Percentiles rank a stretch among this genome's conserved stretches.
These are phyloP conservation scores for Pseudotsuga menziesii DNA, from an alignment of 75 land plant genomes.

Conservation along the genomic window DNA sequence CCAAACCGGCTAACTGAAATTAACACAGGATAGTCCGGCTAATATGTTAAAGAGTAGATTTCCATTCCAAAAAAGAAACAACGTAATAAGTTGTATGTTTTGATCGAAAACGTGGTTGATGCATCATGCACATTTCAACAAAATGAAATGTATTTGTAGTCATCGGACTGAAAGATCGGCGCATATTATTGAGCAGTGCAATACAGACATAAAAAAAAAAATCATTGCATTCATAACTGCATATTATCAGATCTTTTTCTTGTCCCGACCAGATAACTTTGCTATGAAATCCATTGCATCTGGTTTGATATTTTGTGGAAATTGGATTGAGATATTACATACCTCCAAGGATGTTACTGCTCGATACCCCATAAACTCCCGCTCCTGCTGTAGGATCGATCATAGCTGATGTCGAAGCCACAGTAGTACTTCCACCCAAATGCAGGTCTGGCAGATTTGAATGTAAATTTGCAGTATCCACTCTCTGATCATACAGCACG, in stretches of 20 bases:
- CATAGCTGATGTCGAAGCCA: constrained; percentile 4
- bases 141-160: not conserved
- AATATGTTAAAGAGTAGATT: too few species aligned
- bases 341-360: constrained; percentile 6
- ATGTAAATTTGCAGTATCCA: constrained; percentile 13
- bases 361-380: not conserved
- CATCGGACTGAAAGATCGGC: not conserved
- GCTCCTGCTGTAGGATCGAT: constrained; percentile 1
- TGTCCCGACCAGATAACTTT: not conserved
- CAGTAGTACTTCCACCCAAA: not conserved
- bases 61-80: too few species aligned
- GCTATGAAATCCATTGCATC: too few species aligned
- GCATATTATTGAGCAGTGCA: not conserved
- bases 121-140: not conserved
- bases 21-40: too few species aligned
- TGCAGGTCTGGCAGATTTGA: constrained; percentile 5
- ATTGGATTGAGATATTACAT: not conserved
- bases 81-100: too few species aligned
- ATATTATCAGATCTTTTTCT: not conserved
- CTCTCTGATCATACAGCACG: constrained; percentile 61
- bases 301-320: too few species aligned
- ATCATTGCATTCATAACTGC: not conserved
- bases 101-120: too few species aligned
- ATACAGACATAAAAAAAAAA: not conserved
- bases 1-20: too few species aligned